Evolutionary conservation across 2,329 filamentous ascomycete genomes (phyloP), one percentile per base, ranked within the genome.

Genomic region (Penicillium italicum): DNA sequence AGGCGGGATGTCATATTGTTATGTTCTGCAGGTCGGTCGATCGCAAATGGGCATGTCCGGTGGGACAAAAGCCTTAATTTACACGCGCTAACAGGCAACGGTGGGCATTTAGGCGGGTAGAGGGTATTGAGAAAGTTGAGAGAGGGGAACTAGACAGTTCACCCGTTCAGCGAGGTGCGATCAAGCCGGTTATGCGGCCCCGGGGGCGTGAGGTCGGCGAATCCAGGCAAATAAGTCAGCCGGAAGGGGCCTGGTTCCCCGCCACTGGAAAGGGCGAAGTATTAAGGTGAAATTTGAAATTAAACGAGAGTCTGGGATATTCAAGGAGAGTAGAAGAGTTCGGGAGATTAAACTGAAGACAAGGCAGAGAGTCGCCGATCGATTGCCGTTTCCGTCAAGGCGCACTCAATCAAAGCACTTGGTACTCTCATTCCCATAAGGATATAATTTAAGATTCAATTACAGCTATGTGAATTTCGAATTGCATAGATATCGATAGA

Each of bases 1-100:
- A n/a, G 38, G 30, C 47, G 37, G 45, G 53, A 56, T 55, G 58
- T 24, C 62, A 63, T 64, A 18, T 41, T 51, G 50, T 50, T 45
- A 46, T 28, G 43, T 40, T 20, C 26, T 49, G 50, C 37, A 53
- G 40, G 22, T 37, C 40, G 31, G 22, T 30, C 41, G 40, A 40
- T 51, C 33, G 53, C 34, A 40, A 38, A 3, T 42, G 51, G 28
- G n/a, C 45, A 59, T 59, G 28, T 40, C 40, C 30, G 22, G 44
- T 41, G 47, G 47, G 43, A 38, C 9, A 14, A 41, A 45, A n/a
- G 41, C 47, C 41, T 55, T 26, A 18, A 51, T 45, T 50, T 22
- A 43, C 40, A 40, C 3, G 26, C 34, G 10, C 12, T 20, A 22
- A 24, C 6, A 24, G 12, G 6, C 4, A 30, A 34, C 45, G 4